These are phyloP conservation scores for Phytophthora sansomeana DNA, from an alignment of 352 stramenopile species.

Conservation along the genomic window DNA sequence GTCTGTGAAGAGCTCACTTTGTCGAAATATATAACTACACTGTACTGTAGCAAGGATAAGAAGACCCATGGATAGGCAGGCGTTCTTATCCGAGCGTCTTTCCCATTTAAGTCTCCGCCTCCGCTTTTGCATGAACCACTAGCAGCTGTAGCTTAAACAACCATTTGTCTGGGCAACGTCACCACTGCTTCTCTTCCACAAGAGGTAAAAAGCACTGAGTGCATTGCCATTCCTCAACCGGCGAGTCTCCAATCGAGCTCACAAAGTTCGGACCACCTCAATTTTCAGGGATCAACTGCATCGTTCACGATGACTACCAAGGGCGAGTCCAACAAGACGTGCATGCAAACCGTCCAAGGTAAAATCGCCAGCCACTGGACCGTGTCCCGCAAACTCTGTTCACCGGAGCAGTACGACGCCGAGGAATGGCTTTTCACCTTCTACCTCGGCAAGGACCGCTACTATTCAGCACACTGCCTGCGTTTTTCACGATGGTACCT, in stretches of 20 bases:
- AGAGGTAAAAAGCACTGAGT: too few relatives aligned
- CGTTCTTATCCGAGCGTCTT: conserved; percentile 4
- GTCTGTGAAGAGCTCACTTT: too few relatives aligned
- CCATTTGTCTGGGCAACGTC: not conserved
- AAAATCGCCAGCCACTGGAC: conserved; percentile 61
- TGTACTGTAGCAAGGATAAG: conserved; percentile 17
- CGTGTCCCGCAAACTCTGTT: conserved; percentile 49
- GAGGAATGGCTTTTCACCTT: conserved; percentile 69
- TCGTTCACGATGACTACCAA: conserved; percentile 15
- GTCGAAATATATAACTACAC: too few relatives aligned
- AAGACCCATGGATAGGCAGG: conserved; percentile 25
- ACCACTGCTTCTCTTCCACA: conserved; percentile 20
- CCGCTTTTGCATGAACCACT: not conserved
- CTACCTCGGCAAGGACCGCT: conserved; percentile 65
- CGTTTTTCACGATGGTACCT: conserved; percentile 73
- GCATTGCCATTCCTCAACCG: conserved; percentile 23
- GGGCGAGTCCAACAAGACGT: conserved; percentile 19
- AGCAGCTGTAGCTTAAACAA: conserved; percentile 16
- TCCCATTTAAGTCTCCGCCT: conserved; percentile 15
- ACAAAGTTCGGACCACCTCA: not conserved
- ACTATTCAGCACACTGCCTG: conserved; percentile 45
- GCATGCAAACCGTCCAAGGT: conserved; percentile 14
- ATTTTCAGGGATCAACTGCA: not conserved
- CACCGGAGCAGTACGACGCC: conserved; percentile 64
- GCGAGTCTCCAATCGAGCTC: not conserved